Base-by-base conservation (phyloP, 148 eudicot species). In the Fagopyrum homotropicum region DNA sequence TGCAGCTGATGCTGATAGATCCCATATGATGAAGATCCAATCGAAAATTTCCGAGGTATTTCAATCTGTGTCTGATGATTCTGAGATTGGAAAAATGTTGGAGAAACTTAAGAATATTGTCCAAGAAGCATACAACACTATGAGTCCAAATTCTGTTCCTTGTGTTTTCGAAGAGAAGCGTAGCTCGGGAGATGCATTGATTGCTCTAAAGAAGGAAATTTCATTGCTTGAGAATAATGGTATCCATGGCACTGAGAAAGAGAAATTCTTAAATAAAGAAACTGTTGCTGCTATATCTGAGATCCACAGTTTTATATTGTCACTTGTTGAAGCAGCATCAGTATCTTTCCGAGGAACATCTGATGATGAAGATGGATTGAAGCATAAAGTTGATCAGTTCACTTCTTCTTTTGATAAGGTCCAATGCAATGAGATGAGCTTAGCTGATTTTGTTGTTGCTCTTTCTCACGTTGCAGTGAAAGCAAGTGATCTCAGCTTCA, bases 401-500 rank as follows among this genome's bases (percentile, higher is more conserved):
- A 80, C 83, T 66, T 77, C 80, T 78, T 75, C 88, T 35, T 82
- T 84, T 75, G 82, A 86, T 80, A 86, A 80, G 75, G 87, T 86
- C 15, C 55, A 84, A 50, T 76, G 78, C 75, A 80, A 83, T 26
- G 83, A 87, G 72, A 82, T 76, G 55, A 79, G 81, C 75, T 40
- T 89, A 74, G 59, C 72, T 72, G 92, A 89, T 75, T 92, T 89
- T 83, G 81, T 95, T 81, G 82, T 83, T 17, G 83, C 87, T 57
- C 86, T 95, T 51, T 92, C 99, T 9, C 82, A 80, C 61, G 90
- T 95, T 19, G 70, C 90, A 43, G 75, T 26, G 69, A 81, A 88
- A 79, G 96, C 90, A 45, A 81, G 88, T 70, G 84, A 84, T 66
- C 91, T 95, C 61, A 82, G 83, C 61, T 86, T 86, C 70, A 87